Evolutionary conservation across 2,329 filamentous ascomycete species (phyloP).

Genomic region (Endoconidiophora polonica): DNA sequence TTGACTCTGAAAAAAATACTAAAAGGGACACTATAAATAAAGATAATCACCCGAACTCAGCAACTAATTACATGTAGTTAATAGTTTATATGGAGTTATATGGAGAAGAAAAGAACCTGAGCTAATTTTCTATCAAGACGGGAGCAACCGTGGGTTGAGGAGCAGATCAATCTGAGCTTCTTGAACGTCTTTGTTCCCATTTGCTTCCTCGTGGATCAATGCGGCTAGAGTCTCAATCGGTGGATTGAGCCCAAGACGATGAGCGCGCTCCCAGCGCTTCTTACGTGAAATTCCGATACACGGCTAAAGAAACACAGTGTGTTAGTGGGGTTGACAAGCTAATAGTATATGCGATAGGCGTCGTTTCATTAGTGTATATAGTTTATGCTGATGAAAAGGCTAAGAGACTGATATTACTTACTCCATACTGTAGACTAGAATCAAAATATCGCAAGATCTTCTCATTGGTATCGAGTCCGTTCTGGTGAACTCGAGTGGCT

Average conservation of each 20-base stretch:
- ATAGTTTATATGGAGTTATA: neutral
- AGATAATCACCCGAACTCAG: neutral
- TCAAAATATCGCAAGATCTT: slow-evolving; percentile 88
- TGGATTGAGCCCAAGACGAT: slow-evolving; percentile 66
- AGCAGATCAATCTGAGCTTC: slow-evolving; percentile 60
- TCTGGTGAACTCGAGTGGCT: slow-evolving; percentile 61
- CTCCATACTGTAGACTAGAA: slow-evolving; percentile 77
- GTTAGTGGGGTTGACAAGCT: neutral
- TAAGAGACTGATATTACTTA: slow-evolving; percentile 32
- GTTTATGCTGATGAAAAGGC: no score
- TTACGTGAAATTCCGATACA: slow-evolving; percentile 70
- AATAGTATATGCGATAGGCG: neutral
- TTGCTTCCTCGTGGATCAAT: slow-evolving; percentile 52
- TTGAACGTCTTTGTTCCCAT: slow-evolving; percentile 36
- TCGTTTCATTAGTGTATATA: no score
- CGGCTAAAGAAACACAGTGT: slow-evolving; percentile 36
- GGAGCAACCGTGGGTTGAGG: slow-evolving; percentile 32
- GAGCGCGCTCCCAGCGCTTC: slow-evolving; percentile 76
- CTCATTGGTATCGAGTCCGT: slow-evolving; percentile 54
- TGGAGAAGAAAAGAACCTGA: no score
- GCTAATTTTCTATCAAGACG: slow-evolving; percentile 15
- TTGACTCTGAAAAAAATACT: no score
- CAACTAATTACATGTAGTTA: neutral
- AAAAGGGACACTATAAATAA: neutral
- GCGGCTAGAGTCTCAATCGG: slow-evolving; percentile 84